Percentiles rank a stretch among this genome's conserved stretches.
Evolutionary conservation across 306 rosid genomes (phyloP).

Genomic region (Fragaria ananassa): DNA sequence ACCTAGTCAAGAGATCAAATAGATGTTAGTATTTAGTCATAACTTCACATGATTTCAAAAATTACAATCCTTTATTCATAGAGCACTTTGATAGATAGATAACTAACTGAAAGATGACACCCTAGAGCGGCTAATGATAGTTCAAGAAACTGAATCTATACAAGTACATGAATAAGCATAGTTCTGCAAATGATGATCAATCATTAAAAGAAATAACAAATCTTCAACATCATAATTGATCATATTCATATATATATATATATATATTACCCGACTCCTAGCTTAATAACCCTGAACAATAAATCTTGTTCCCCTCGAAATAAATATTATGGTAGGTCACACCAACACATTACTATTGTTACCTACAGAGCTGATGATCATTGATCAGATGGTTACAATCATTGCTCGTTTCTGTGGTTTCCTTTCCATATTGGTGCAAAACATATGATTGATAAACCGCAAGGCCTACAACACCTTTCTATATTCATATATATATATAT

Average conservation of each 20-base stretch:
- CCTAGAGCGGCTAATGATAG: neutral
- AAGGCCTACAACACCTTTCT: slow-evolving; percentile 3
- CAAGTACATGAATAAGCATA: neutral
- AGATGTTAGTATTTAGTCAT: neutral
- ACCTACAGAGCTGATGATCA: neutral
- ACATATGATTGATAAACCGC: neutral
- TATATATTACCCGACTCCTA: neutral
- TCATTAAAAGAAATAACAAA: neutral
- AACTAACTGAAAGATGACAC: too few relatives aligned
- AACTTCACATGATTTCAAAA: neutral
- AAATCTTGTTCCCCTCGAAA: neutral
- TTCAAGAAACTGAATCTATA: neutral
- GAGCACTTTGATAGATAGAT: neutral
- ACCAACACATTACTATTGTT: neutral
- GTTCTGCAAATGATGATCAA: neutral
- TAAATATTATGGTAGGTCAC: neutral
- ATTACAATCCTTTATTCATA: slow-evolving; percentile 5
- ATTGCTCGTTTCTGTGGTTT: slow-evolving; percentile 1
- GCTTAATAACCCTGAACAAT: neutral
- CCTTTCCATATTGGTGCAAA: slow-evolving; percentile 3
- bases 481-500: neutral
- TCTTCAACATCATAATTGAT: neutral
- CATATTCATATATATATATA: too few relatives aligned
- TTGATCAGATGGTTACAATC: neutral
- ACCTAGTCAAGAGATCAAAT: slow-evolving; percentile 40